Evolutionary conservation across 371 early-diverging fungal genomes (phyloP), one percentile per base, ranked within the genome.

Genomic region (Apophysomyces variabilis): DNA sequence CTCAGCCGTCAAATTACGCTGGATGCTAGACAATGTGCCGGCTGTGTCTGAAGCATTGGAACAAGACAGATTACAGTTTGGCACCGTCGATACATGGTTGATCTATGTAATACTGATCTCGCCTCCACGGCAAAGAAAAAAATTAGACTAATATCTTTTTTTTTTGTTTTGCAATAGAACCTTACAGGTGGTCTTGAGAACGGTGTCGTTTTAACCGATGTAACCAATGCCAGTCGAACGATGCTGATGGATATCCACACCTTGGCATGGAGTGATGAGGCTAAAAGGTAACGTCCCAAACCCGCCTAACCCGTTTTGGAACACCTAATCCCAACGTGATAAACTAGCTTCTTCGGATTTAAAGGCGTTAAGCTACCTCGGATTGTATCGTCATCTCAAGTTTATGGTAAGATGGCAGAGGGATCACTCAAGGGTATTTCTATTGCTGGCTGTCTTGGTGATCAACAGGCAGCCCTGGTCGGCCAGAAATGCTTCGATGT

Each of bases 401-500:
- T 90, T 7, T 94, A 93, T 73, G 96, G 94, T 12, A 64, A 73
- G 21, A 68, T 95, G 58, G 70, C 62, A 13, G 59, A 66, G 6
- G 89, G 89, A 8, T 74, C 91, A 0, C 83, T 88, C 18, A 61
- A 67, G 64, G 92, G 88, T 37, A 68, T 92, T 5, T 89, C 93
- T 0, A 87, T 95, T 43, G 77, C 93, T 13, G 95, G 94, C 7
- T 90, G 92, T 69, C 77, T 97, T 26, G 98, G 98, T 44, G 98
- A 97, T 79, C 98, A 97, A 72, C 98, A 97, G 74, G 95, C 96
- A 13, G 96, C 98, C 1, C 82, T 96, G 50, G 95, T 97, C 18
- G 98, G 98, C 6, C 98, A 96, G 73, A 87, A 89, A 64, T 96
- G 98, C 77, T 92, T 95, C 74, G 69, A 85, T 36, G 80, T 84